These are phyloP conservation scores for Aspergillus brasiliensis DNA, from an alignment of 2,329 filamentous ascomycete species.

Conservation along the genomic window DNA sequence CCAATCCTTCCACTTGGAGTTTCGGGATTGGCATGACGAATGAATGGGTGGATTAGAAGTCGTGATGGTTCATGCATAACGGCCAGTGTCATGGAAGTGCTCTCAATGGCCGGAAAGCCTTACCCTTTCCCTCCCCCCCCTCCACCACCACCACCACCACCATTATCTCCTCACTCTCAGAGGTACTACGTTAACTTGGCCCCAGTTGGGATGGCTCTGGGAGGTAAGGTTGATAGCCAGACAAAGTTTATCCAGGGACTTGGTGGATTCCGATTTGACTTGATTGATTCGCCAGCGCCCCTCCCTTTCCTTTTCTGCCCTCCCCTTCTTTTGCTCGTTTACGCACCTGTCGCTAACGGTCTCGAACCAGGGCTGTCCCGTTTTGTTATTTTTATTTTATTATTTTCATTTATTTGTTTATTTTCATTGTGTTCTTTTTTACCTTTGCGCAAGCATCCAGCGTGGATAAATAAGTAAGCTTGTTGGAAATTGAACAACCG, in stretches of 20 bases:
- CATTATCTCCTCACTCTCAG: no score
- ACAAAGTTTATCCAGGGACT: slow-evolving; percentile 11
- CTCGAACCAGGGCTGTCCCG: slow-evolving; percentile 5
- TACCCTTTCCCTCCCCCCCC: background rate
- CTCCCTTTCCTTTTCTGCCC: background rate
- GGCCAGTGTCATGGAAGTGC: slow-evolving; percentile 4
- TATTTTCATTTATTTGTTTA: no score
- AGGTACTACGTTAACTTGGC: no score
- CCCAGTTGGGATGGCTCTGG: background rate
- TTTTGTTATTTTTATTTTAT: background rate
- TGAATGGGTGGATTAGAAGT: slow-evolving; percentile 6
- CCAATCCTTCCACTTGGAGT: slow-evolving; percentile 5
- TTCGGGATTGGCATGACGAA: background rate
- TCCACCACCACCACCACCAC: background rate
- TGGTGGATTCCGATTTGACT: slow-evolving; percentile 4
- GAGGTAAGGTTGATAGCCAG: slow-evolving; percentile 13
- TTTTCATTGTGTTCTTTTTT: background rate
- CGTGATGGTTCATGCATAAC: slow-evolving; percentile 19
- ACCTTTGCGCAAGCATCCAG: background rate
- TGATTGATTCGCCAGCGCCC: background rate
- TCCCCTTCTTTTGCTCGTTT: background rate
- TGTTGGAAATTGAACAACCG: no score
- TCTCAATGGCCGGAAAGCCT: slow-evolving; percentile 6
- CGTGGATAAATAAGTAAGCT: background rate
- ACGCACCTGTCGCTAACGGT: slow-evolving; percentile 13